Evolutionary conservation across 2,329 filamentous ascomycete species (phyloP), one percentile per base, ranked within the genome.

Genomic region (Colletotrichum cuscutae): DNA sequence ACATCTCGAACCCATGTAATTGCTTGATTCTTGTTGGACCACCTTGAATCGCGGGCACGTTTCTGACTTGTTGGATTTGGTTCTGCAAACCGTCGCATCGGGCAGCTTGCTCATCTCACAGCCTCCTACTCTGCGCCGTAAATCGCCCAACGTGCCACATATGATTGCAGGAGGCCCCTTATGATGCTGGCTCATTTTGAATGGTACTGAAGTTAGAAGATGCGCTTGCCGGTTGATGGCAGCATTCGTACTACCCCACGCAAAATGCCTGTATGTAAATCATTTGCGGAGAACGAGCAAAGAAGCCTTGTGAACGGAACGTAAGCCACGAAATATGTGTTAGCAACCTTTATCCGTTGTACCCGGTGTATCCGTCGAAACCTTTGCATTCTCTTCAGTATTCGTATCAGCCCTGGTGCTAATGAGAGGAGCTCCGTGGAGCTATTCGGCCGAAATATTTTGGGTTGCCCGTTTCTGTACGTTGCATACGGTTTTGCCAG

Each of bases 401-500:
- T 11, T 32, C 22, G 13, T 62, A 9, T 11, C 15, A 56, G 52
- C 46, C 13, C 19, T 19, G n/a, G 26, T 26, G 53, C 35, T n/a
- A 37, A 65, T 49, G 12, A 30, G 57, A 57, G 22, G 15, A 3
- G 22, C 26, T 9, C 24, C n/a, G 30, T 65, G 56, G 24, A 24
- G 56, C 54, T 56, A 26, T 15, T 22, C 70, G 52, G 35, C 65
- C 56, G 54, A 52, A 69, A 71, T 42, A 35, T 58, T 46, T 49
- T 37, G 32, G 15, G n/a, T 60, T 71, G 30, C 66, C 71, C 46
- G 54, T 65, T 53, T 60, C 56, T 57, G 66, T 54, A 61, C 24
- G 49, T 58, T 71, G 66, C 71, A 73, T 67, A 37, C 61, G 49
- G 11, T 65, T 24, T 13, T 60, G 70, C 59, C 59, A 46, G 53